phyloP scores from a whole-genome alignment of 169 alveolate species.

The Plasmodium berghei region DNA sequence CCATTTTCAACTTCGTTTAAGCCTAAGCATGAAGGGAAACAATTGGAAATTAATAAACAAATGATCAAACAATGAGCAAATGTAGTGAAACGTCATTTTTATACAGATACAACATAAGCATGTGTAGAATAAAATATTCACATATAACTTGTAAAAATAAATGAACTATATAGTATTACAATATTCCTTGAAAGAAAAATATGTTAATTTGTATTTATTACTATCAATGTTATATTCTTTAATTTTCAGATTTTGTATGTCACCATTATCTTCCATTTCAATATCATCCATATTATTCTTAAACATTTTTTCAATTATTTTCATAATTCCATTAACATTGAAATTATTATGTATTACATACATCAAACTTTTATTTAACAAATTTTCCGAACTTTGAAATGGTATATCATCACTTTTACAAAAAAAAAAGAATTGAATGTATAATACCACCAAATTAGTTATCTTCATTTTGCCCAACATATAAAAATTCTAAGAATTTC shows the following conservation, averaged over 20 bases:
- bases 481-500: neutral
- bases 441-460: neutral
- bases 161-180: constrained; percentile 18
- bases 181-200: constrained; percentile 53
- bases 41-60: neutral
- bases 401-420: constrained; percentile 19
- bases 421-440: constrained; percentile 3
- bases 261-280: constrained; percentile 47
- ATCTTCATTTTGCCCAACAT: constrained; percentile 33
- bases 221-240: constrained; percentile 27
- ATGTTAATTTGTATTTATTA: constrained; percentile 28
- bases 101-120: too few species aligned
- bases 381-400: constrained; percentile 3
- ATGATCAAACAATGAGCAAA: neutral
- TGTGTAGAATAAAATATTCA: too few species aligned
- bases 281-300: constrained; percentile 57
- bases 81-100: neutral
- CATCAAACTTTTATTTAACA: constrained; percentile 45
- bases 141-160: too few species aligned
- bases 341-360: constrained; percentile 49
- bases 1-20: constrained; percentile 28
- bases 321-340: constrained; percentile 60
- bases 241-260: constrained; percentile 37
- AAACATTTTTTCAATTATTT: constrained; percentile 51
- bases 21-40: constrained; percentile 2